A percentile compares a stretch with the other conserved stretches of the same genome.
Evolutionary conservation across 805 yeast genomes (phyloP).

Genomic region (Kregervanrija fluxuum): DNA sequence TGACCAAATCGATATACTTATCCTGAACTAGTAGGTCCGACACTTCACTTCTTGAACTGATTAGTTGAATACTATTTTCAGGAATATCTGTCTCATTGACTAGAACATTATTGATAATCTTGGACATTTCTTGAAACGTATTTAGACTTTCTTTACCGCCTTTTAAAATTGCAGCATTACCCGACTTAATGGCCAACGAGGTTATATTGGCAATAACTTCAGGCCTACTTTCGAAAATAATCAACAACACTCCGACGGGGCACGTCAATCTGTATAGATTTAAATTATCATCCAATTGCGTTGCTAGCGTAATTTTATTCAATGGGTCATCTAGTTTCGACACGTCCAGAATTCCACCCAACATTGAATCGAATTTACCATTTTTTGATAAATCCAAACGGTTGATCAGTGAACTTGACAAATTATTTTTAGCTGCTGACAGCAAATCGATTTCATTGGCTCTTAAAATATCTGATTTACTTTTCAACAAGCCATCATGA

Average conservation of each 20-base stretch:
- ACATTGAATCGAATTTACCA: conserved; percentile 89
- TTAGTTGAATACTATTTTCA: conserved; percentile 71
- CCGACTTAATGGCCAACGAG: conserved; percentile 91
- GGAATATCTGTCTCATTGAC: conserved; percentile 63
- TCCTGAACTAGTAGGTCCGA: conserved; percentile 80
- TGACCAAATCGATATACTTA: conserved; percentile 84
- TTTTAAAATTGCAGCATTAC: conserved; percentile 92
- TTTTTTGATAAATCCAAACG: conserved; percentile 75
- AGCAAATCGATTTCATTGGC: conserved; percentile 76
- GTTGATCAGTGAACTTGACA: conserved; percentile 68
- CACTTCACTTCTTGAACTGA: conserved; percentile 85
- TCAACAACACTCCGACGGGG: conserved; percentile 89
- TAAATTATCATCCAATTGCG: conserved; percentile 84
- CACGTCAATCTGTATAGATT: conserved; percentile 77
- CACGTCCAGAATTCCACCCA: conserved; percentile 90
- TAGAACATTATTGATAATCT: conserved; percentile 56
- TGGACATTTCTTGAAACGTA: conserved; percentile 78
- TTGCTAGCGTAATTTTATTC: conserved; percentile 79
- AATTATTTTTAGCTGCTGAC: conserved; percentile 51
- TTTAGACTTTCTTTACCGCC: conserved; percentile 93
- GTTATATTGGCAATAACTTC: conserved; percentile 98
- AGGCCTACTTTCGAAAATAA: conserved; percentile 94
- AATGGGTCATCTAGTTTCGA: conserved; percentile 86
- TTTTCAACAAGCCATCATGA: conserved; percentile 55
- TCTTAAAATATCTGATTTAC: conserved; percentile 54